These are phyloP conservation scores for Blastocystis sp. DNA, from an alignment of 352 stramenopile species.

Conservation along the genomic window DNA sequence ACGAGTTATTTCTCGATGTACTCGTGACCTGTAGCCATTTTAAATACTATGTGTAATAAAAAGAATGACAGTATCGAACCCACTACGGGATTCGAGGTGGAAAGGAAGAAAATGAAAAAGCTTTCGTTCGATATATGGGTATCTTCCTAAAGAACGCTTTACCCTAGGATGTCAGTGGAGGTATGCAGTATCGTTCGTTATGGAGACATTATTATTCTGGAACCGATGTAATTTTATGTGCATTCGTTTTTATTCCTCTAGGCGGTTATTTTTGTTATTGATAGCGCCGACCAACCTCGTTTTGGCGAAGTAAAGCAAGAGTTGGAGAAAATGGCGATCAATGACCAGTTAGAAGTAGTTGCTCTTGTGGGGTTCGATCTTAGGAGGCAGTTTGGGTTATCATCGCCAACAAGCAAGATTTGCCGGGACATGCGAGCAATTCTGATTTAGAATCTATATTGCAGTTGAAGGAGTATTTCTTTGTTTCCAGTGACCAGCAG, in stretches of 20 bases:
- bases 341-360: not conserved
- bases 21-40: not conserved
- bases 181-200: not conserved
- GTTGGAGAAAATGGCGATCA: not conserved
- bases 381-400: not conserved
- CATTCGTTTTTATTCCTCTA: not conserved
- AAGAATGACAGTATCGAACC: not conserved
- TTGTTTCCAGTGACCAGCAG: not conserved
- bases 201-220: constrained; percentile 11
- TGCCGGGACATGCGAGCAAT: not conserved
- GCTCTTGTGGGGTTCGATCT: not conserved
- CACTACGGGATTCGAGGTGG: not conserved
- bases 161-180: not conserved
- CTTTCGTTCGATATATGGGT: constrained; percentile 23
- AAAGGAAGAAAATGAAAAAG: not conserved
- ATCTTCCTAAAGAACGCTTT: not conserved
- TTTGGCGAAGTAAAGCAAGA: not conserved
- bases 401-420: not conserved
- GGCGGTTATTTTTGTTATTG: constrained; percentile 17
- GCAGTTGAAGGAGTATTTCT: not conserved
- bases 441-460: not conserved
- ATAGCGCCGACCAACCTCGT: not conserved
- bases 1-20: not conserved
- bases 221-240: not conserved
- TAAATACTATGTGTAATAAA: constrained; percentile 31